Base-by-base conservation (phyloP, 2,329 filamentous ascomycete genomes). In the Arthrobotrys musiformis region DNA sequence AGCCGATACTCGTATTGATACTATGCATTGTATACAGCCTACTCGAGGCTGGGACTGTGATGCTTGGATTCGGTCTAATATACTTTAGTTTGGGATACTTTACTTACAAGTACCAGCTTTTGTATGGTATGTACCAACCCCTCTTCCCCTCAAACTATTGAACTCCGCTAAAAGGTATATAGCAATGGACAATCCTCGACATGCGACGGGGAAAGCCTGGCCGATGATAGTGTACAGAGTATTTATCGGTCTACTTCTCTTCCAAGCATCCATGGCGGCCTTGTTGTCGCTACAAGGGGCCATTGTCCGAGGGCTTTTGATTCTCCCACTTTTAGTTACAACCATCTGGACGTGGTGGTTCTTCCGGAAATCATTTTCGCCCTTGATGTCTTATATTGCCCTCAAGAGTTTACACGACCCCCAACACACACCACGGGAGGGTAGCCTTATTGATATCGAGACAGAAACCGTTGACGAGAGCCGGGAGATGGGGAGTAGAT, bases 1-100 rank as follows among this genome's bases (percentile, higher is more conserved):
- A 95, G 22, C 93, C 94, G 0, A 89, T 99, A 70, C 88, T 99
- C 9, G 90, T 98, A 15, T 94, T 97, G 84, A 96, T 98, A 81
- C 91, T 99, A 30, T 98, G 95, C 81, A 88, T 97, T 44, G 94
- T 98, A 5, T 99, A 99, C 86, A 96, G 93, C 82, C 90, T 97
- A 17, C 86, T 98, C 11, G 90, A 89, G 0, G 88, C 88, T 58
- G 95, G 94, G 0, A 96, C 91, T 85, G 86, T 92, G 64, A 91
- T 98, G 11, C 88, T 97, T 15, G 86, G 94, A 8, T 90, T 94
- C 58, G 95, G 95, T 2, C 85, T 94, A 58, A 85, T 93, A 11
- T 99, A 96, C 83, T 97, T 96, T 81, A 82, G 89, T 19, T 88
- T 97, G 13, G 93, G 93, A 19, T 92, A 93, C 83, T 94, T 94